Conservation (phyloP, 148 eudicot species). For the Camellia lanceoleosa region DNA sequence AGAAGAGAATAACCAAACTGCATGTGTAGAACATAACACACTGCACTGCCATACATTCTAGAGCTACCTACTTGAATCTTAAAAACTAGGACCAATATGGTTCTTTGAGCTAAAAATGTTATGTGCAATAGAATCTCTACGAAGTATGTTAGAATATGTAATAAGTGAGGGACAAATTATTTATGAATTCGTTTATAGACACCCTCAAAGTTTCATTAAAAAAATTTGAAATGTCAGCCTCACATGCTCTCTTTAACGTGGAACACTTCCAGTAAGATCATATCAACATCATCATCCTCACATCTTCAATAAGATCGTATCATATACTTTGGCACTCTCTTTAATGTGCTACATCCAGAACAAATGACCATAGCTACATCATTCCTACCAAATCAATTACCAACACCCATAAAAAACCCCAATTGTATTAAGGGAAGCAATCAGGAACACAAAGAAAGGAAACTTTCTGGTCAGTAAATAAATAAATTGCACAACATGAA, state of each 20-base stretch:
- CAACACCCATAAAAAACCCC: not conserved
- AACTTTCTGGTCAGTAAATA: not conserved
- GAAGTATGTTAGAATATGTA: too few relatives aligned
- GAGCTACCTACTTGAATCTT: too few relatives aligned
- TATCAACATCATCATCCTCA: not conserved
- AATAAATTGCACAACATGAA: not conserved
- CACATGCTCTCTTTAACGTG: not conserved
- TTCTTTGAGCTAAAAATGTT: too few relatives aligned
- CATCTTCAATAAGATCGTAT: not conserved
- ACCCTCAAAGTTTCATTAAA: too few relatives aligned
- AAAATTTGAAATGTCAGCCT: not conserved
- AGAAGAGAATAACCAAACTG: too few relatives aligned
- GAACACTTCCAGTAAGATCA: conserved; percentile 1
- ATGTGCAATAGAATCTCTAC: too few relatives aligned
- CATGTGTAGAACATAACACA: too few relatives aligned
- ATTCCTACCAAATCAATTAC: not conserved
- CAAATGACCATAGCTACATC: not conserved
- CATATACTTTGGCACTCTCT: not conserved
- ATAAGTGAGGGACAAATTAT: too few relatives aligned
- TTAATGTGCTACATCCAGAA: not conserved
- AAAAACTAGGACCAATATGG: too few relatives aligned
- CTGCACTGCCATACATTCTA: too few relatives aligned
- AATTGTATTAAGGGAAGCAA: not conserved
- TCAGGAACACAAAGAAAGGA: not conserved
- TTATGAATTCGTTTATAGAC: too few relatives aligned